These are phyloP conservation scores for Solanum tacnaense DNA, from an alignment of 257 asterid genomes.

Conservation along the genomic window DNA sequence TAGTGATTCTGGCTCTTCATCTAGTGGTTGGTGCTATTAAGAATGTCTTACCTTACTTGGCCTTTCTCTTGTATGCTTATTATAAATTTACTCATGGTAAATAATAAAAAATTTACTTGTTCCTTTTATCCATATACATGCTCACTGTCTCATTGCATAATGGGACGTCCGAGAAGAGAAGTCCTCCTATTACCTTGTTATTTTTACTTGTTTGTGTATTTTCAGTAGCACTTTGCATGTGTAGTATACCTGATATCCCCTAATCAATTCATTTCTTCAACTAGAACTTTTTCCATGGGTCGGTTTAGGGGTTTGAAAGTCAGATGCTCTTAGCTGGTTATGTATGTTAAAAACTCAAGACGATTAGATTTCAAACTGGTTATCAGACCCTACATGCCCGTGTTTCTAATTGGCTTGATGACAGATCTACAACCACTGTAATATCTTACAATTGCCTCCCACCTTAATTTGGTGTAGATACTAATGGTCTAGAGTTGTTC, in stretches of 20 bases:
- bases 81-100: background rate
- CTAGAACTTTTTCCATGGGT: background rate
- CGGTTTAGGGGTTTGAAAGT: background rate
- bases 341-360: background rate
- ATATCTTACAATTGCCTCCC: background rate
- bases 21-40: constrained; percentile 38
- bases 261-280: background rate
- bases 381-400: background rate
- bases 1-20: constrained; percentile 66
- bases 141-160: background rate
- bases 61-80: background rate
- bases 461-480: background rate
- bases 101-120: background rate
- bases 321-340: background rate
- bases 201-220: background rate
- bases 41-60: background rate
- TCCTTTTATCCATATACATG: background rate
- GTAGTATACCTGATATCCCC: background rate
- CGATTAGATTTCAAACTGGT: background rate
- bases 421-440: background rate
- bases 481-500: background rate
- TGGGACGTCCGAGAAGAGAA: background rate
- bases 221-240: background rate
- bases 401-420: background rate
- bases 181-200: background rate